Conservation (phyloP, 345 rosid species). For the Arabidopsis suecica region DNA sequence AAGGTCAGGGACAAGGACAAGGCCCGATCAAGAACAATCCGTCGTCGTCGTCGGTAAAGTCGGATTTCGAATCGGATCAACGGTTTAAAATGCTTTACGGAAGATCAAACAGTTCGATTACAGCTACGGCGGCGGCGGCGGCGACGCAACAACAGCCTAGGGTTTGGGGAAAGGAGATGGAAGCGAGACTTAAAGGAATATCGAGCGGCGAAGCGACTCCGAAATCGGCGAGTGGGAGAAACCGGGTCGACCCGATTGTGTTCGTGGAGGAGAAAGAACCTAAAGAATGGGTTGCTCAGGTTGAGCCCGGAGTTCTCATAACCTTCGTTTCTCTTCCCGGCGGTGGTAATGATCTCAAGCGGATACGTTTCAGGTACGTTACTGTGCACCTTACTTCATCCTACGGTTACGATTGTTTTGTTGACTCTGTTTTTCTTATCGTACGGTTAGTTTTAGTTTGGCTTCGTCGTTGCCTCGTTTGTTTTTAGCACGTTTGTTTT, state of each 20-base stretch:
- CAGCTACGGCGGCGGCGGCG: constrained; percentile 51
- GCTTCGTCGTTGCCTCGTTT: constrained; percentile 25
- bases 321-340: constrained; percentile 89
- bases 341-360: constrained; percentile 95
- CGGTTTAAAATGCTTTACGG: constrained; percentile 70
- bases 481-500: constrained; percentile 25
- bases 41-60: constrained; percentile 45
- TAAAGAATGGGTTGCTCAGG: constrained; percentile 98
- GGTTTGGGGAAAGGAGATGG: constrained; percentile 86
- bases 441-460: constrained; percentile 39
- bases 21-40: constrained; percentile 47
- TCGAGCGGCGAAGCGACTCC: constrained; percentile 87
- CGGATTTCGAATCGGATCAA: constrained; percentile 69
- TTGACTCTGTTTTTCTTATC: constrained; percentile 38
- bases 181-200: constrained; percentile 77
- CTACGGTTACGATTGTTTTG: constrained; percentile 40
- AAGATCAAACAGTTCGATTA: constrained; percentile 79
- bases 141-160: constrained; percentile 52
- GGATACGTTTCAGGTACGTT: constrained; percentile 88
- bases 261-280: constrained; percentile 85
- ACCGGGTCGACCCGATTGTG: constrained; percentile 66
- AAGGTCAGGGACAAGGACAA: constrained; percentile 45
- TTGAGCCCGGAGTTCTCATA: constrained; percentile 95
- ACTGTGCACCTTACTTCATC: background rate
- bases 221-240: constrained; percentile 62